phyloP scores from a whole-genome alignment of 1,139 yeast genomes.

The Taphrina communis region DNA sequence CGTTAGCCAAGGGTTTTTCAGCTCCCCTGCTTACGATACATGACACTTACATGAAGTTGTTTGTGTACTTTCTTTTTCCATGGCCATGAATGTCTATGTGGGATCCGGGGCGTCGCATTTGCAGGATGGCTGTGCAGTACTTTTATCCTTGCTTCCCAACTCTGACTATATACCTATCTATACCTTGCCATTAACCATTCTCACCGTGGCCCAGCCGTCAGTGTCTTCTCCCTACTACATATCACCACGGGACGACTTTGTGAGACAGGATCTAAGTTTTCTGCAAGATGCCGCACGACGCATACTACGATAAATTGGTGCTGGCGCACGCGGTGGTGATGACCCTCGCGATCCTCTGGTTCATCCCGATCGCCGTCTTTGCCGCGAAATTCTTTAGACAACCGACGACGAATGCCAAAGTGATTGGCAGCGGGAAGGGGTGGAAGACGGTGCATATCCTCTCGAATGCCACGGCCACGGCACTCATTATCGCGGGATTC shows the following conservation, averaged over 20 bases:
- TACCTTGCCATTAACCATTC: too few species aligned
- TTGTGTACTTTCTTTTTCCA: background rate
- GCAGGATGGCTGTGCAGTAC: too few species aligned
- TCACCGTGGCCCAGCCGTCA: too few species aligned
- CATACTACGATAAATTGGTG: background rate
- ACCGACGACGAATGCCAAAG: background rate
- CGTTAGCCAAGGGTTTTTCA: too few species aligned
- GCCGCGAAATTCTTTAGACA: background rate
- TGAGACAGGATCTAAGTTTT: too few species aligned
- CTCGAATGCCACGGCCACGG: constrained; percentile 10
- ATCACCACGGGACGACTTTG: too few species aligned
- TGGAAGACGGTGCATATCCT: constrained; percentile 16
- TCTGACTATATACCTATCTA: too few species aligned
- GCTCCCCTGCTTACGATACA: background rate
- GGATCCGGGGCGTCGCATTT: too few species aligned
- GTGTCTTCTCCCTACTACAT: too few species aligned
- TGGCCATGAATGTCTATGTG: too few species aligned
- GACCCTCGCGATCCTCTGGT: constrained; percentile 6
- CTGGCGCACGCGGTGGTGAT: constrained; percentile 17
- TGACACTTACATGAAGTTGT: background rate
- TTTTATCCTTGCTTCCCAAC: too few species aligned
- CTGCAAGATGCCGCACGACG: too few species aligned
- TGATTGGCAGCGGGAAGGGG: constrained; percentile 1
- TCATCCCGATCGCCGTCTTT: constrained; percentile 11
- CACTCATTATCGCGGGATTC: constrained; percentile 9